Evolutionary conservation across 345 rosid genomes (phyloP), one percentile per base, ranked within the genome.

Genomic region (Linum tenue): DNA sequence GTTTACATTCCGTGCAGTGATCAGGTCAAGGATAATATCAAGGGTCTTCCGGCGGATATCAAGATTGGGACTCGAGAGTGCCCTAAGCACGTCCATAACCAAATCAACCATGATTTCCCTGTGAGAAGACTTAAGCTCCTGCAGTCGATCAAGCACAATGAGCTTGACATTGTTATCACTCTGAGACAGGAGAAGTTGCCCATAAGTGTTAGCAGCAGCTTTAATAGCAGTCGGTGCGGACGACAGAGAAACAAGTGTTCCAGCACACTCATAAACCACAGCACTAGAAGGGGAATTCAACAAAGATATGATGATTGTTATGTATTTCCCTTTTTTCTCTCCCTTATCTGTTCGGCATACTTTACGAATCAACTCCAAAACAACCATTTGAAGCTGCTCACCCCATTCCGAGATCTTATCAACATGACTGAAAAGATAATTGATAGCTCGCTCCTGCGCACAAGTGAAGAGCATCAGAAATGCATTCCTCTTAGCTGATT

Each of bases 131-230:
- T 83, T 87, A 17, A 87, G 89, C 75, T 87, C 91, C 69, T 78
- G 82, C 76, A 90, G 75, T 74, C 89, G 77, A 79, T 90, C 97
- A 44, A 90, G 97, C 68, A 87, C 81, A 64, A 90, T 90, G 69
- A 90, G 91, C 76, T 90, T 90, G 64, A 90, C 91, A 69, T 90
- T 90, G 81, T 90, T 87, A 72, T 90, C 96, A 70, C 96, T 90
- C 73, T 90, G 95, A 39, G 96, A 87, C 50, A 81, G 75, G 73
- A 90, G 84, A 72, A 90, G 91, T 78, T 90, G 95, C 51, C 90
- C 78, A 70, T 90, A 90, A 57, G 94, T 90, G 80, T 75, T 82
- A 11, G 96, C 91, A 65, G 96, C 95, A 70, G 88, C 88, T 74
- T 86, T 80, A 42, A 89, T 81, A 36, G 94, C 96, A 50, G 91